Evolutionary conservation across 345 rosid genomes (phyloP).

Genomic region (Luvunga scandens): DNA sequence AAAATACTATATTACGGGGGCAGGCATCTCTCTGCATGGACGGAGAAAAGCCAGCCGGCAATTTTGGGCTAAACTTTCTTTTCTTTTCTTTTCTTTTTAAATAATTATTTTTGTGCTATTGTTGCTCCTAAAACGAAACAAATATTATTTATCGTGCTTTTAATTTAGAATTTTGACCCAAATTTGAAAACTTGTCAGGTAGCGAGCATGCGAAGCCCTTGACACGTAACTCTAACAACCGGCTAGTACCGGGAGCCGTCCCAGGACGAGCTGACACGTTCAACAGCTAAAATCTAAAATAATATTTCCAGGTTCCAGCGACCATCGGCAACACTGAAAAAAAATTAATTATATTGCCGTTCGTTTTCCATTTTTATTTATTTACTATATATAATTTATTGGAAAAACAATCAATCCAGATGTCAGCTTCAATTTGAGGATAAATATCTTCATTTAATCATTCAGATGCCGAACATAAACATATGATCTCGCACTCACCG

Average conservation of each 20-base stretch:
- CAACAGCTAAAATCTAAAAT: not conserved
- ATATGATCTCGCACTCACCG: not conserved
- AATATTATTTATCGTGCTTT: no score
- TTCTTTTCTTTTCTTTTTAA: no score
- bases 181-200: not conserved
- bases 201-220: no score
- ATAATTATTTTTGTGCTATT: no score
- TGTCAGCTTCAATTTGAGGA: conserved; percentile 14
- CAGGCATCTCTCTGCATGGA: not conserved
- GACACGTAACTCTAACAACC: conserved; percentile 9
- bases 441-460: not conserved
- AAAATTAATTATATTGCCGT: not conserved
- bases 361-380: not conserved
- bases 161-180: not conserved
- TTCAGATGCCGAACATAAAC: not conserved
- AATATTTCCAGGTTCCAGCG: not conserved
- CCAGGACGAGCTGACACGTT: conserved; percentile 25
- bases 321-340: not conserved
- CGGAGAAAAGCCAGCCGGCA: not conserved
- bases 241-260: conserved; percentile 19
- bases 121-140: no score
- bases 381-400: not conserved
- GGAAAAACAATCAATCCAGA: not conserved
- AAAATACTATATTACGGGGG: no score
- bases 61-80: no score